Percentiles rank a stretch among this genome's conserved stretches.
Conservation (phyloP, 768 basidiomycete genomes). For the Rhodotorula kratochvilovae region DNA sequence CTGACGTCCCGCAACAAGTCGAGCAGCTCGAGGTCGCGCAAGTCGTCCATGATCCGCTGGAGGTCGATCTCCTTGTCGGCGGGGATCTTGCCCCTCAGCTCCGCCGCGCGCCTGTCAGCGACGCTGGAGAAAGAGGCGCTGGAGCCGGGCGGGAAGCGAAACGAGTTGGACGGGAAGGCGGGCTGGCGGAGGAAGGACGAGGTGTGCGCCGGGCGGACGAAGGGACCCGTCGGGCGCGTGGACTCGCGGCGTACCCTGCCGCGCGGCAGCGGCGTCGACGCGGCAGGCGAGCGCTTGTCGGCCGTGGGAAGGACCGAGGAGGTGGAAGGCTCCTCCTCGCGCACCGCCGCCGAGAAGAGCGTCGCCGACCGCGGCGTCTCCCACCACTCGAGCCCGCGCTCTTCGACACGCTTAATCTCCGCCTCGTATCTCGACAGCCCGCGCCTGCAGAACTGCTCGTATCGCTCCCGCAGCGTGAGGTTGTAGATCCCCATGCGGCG, state of each 20-base stretch:
- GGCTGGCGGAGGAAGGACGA: not conserved
- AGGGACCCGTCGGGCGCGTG: not conserved
- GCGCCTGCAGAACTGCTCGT: not conserved
- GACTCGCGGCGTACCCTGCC: not conserved
- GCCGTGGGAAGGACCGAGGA: not conserved
- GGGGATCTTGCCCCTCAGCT: not conserved
- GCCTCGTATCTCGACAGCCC: not conserved
- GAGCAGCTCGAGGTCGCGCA: constrained; percentile 27
- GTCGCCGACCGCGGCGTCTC: not conserved
- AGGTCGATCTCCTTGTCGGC: constrained; percentile 10
- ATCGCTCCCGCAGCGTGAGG: not conserved
- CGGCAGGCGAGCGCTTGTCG: not conserved
- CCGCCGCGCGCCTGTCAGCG: not conserved
- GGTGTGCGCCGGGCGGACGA: not conserved
- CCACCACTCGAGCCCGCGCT: not conserved
- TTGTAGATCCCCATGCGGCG: not conserved
- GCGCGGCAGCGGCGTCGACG: too few species aligned
- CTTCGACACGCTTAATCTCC: not conserved
- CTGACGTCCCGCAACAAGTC: not conserved
- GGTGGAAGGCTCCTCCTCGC: too few species aligned
- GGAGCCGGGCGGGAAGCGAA: not conserved
- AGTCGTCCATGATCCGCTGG: constrained; percentile 21
- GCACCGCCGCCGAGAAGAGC: not conserved
- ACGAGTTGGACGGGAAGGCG: not conserved
- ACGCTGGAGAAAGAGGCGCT: not conserved